phyloP scores from a whole-genome alignment of 176 grass and related monocot genomes.

The Tillandsia leiboldiana region DNA sequence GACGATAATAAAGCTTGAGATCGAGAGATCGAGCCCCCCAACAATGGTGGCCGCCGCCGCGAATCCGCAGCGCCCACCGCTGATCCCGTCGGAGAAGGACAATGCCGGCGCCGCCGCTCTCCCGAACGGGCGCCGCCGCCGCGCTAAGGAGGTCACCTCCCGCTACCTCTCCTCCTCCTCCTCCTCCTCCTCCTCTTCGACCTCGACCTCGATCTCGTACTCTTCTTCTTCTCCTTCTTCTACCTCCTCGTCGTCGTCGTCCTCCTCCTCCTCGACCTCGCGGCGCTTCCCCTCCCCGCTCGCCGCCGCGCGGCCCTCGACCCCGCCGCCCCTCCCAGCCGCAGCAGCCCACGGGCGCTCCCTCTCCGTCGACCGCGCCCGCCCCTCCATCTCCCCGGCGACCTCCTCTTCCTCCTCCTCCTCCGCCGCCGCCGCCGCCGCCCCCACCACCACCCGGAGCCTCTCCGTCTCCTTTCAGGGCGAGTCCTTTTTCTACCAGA shows the following conservation, averaged over 20 bases:
- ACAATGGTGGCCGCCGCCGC: slow-evolving; percentile 21
- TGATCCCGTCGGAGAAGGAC: slow-evolving; percentile 28
- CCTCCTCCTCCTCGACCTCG: slow-evolving; percentile 35
- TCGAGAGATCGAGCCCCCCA: not conserved
- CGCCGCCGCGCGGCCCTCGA: slow-evolving; percentile 7
- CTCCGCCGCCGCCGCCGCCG: slow-evolving; percentile 18
- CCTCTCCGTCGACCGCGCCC: slow-evolving; percentile 9
- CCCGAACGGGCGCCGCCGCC: slow-evolving; percentile 35
- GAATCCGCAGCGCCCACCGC: slow-evolving; percentile 31
- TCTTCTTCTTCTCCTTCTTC: not conserved
- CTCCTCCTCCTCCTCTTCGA: slow-evolving; percentile 23
- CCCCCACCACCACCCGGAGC: slow-evolving; percentile 72
- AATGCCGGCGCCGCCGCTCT: slow-evolving; percentile 26
- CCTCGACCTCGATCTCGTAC: slow-evolving; percentile 33
- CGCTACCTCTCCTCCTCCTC: slow-evolving; percentile 34
- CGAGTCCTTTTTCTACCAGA: slow-evolving; percentile 89
- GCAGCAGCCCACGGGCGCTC: not conserved
- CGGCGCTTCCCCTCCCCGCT: slow-evolving; percentile 61
- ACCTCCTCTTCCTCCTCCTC: slow-evolving; percentile 14
- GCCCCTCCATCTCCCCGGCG: slow-evolving; percentile 52
- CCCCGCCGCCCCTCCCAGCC: not conserved
- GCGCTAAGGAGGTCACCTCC: slow-evolving; percentile 45
- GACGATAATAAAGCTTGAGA: no score
- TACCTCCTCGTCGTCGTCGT: slow-evolving; percentile 3
- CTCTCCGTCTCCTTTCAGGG: slow-evolving; percentile 96